Percentiles rank a stretch among this genome's conserved stretches.
Evolutionary conservation across 2,329 filamentous ascomycete genomes (phyloP).

Genomic region (Phoma sp.): DNA sequence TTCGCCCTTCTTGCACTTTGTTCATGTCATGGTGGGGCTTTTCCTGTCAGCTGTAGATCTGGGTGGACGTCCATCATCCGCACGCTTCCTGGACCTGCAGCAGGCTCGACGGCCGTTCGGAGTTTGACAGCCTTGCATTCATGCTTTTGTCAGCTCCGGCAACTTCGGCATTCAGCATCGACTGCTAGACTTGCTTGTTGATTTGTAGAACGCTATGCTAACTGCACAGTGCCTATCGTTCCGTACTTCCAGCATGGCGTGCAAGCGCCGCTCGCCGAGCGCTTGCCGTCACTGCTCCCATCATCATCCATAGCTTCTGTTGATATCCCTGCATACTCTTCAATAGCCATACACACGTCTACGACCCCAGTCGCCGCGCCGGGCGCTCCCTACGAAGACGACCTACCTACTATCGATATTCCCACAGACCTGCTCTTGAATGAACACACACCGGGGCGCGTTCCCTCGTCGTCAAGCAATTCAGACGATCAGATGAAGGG

Average conservation of each 20-base stretch:
- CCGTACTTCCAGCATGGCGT: conserved; percentile 44
- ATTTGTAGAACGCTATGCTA: conserved; percentile 32
- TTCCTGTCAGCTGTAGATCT: neutral
- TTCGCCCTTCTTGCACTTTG: conserved; percentile 7
- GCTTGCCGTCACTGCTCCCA: conserved; percentile 34
- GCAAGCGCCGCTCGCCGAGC: conserved; percentile 42
- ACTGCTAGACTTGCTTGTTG: conserved; percentile 11
- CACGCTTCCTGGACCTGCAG: conserved; percentile 24
- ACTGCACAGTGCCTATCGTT: conserved; percentile 44
- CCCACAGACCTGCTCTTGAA: conserved; percentile 33
- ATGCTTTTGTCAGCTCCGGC: conserved; percentile 38
- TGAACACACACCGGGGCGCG: conserved; percentile 27
- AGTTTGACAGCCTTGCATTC: conserved; percentile 10
- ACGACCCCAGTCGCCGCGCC: conserved; percentile 30
- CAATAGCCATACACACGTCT: conserved; percentile 28
- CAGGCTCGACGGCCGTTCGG: conserved; percentile 14
- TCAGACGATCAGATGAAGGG: conserved; percentile 45
- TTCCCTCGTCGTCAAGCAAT: conserved; percentile 19
- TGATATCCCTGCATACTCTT: conserved; percentile 33
- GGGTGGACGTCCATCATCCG: conserved; percentile 31
- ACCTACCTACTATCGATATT: conserved; percentile 38
- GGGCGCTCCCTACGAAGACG: conserved; percentile 32
- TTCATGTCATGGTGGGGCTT: conserved; percentile 19
- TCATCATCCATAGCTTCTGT: conserved; percentile 30
- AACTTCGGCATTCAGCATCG: conserved; percentile 28